Conservation (phyloP, 805 yeast species). For the Yamadazyma philogaea region DNA sequence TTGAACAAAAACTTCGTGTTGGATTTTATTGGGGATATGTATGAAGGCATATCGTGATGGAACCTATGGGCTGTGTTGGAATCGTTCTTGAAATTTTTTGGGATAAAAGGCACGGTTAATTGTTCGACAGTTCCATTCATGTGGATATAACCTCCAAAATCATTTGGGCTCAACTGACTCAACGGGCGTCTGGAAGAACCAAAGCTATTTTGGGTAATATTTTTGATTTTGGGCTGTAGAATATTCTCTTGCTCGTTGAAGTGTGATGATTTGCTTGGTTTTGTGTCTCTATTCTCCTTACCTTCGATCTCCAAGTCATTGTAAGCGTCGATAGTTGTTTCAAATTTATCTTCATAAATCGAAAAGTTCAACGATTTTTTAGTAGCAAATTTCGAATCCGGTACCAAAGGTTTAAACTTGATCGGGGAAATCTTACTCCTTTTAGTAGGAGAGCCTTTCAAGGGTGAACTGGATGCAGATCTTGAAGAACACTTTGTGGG, state of each 20-base stretch:
- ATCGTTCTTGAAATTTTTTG: constrained; percentile 15
- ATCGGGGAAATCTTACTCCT: constrained; percentile 11
- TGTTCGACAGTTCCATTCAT: constrained; percentile 1
- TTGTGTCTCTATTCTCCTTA: constrained; percentile 9
- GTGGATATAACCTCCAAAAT: constrained; percentile 11
- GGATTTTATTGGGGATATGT: constrained; percentile 16
- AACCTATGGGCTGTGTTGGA: constrained; percentile 16
- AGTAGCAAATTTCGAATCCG: neutral
- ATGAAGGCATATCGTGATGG: constrained; percentile 13
- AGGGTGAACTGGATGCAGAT: constrained; percentile 14
- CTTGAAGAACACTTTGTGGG: constrained; percentile 7
- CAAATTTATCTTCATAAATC: constrained; percentile 8
- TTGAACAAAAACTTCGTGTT: constrained; percentile 14
- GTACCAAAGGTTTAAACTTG: neutral
- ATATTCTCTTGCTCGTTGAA: constrained; percentile 40
- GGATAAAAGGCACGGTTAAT: constrained; percentile 12
- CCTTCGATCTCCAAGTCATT: constrained; percentile 16
- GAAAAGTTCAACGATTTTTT: constrained; percentile 5
- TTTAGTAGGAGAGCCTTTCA: constrained; percentile 13
- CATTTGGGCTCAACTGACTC: constrained; percentile 10
- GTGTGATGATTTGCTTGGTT: neutral
- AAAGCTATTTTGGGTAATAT: constrained; percentile 8
- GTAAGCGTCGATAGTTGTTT: constrained; percentile 1
- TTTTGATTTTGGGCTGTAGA: constrained; percentile 15
- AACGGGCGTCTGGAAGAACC: constrained; percentile 11